Evolutionary conservation across 2,329 filamentous ascomycete genomes (phyloP).

Genomic region (Tolypocladium tropicale): DNA sequence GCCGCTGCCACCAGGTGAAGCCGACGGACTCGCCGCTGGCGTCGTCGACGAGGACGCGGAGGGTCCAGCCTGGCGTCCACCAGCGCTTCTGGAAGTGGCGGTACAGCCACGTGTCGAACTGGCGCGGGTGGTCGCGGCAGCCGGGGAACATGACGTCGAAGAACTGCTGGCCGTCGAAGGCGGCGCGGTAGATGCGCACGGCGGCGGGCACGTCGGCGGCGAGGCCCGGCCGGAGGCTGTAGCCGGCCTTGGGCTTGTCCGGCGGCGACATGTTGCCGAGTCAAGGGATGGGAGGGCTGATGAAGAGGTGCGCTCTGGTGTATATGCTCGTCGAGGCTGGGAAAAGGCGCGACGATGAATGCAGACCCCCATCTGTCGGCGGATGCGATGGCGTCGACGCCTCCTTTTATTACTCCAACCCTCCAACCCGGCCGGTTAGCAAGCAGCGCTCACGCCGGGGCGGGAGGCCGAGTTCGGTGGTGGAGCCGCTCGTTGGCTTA

Average conservation of each 20-base stretch:
- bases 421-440: too few species aligned
- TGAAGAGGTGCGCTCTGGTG: too few species aligned
- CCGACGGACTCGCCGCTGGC: slow-evolving; percentile 11
- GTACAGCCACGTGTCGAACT: slow-evolving; percentile 10
- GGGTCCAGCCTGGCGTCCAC: slow-evolving; percentile 21
- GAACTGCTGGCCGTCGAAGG: slow-evolving; percentile 19
- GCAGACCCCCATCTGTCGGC: too few species aligned
- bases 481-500: too few species aligned
- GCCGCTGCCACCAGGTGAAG: slow-evolving; percentile 24
- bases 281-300: neutral
- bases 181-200: slow-evolving; percentile 15
- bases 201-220: slow-evolving; percentile 17
- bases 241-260: neutral
- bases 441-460: too few species aligned
- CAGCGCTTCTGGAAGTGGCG: slow-evolving; percentile 20
- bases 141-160: slow-evolving; percentile 21
- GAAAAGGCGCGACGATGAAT: too few species aligned
- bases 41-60: slow-evolving; percentile 15
- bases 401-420: too few species aligned
- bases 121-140: slow-evolving; percentile 10
- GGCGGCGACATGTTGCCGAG: neutral
- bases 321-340: too few species aligned
- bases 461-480: too few species aligned
- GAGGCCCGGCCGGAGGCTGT: slow-evolving; percentile 18
- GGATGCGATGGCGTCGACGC: too few species aligned